A percentile compares a stretch with the other conserved stretches of the same genome.
These are phyloP conservation scores for Chlorella variabilis DNA, from an alignment of 163 green algal species.

Conservation along the genomic window DNA sequence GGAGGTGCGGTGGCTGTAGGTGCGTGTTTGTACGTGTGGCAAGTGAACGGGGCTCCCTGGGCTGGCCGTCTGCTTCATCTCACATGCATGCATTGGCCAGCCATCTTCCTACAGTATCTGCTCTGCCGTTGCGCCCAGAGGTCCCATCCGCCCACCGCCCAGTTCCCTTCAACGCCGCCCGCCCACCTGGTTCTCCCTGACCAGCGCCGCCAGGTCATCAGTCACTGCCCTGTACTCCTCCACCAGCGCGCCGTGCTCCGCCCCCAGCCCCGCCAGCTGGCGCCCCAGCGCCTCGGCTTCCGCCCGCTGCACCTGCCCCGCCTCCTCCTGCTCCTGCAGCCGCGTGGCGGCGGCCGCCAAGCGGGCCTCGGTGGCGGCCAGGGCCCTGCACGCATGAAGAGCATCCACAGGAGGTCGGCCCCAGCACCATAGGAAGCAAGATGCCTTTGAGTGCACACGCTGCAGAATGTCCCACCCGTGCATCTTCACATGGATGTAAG, in stretches of 20 bases:
- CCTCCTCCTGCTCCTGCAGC: conserved; percentile 7
- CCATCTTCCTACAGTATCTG: too few relatives aligned
- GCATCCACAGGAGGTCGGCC: background rate
- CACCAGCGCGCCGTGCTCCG: conserved; percentile 30
- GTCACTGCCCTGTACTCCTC: conserved; percentile 42
- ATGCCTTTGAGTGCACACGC: too few relatives aligned
- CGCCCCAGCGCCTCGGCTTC: conserved; percentile 22
- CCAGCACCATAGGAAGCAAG: background rate
- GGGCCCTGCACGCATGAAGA: background rate
- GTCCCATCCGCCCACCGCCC: too few relatives aligned
- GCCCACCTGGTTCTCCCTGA: conserved; percentile 56
- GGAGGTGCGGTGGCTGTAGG: too few relatives aligned
- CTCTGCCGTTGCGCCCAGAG: too few relatives aligned
- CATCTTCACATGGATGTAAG: too few relatives aligned
- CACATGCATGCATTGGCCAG: too few relatives aligned
- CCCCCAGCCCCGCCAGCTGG: conserved; percentile 30
- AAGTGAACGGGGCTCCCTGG: too few relatives aligned
- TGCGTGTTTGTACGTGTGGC: too few relatives aligned
- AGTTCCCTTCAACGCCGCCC: too few relatives aligned
- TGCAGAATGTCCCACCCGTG: background rate
- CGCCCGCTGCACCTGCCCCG: conserved; percentile 11
- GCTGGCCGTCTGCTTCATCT: too few relatives aligned
- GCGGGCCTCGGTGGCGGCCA: conserved; percentile 22
- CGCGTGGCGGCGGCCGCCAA: background rate
- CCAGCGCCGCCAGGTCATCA: conserved; percentile 52